A percentile compares a stretch with the other conserved stretches of the same genome.
Evolutionary conservation across 1,139 yeast genomes (phyloP).

Genomic region (Yamadazyma diospyri): DNA sequence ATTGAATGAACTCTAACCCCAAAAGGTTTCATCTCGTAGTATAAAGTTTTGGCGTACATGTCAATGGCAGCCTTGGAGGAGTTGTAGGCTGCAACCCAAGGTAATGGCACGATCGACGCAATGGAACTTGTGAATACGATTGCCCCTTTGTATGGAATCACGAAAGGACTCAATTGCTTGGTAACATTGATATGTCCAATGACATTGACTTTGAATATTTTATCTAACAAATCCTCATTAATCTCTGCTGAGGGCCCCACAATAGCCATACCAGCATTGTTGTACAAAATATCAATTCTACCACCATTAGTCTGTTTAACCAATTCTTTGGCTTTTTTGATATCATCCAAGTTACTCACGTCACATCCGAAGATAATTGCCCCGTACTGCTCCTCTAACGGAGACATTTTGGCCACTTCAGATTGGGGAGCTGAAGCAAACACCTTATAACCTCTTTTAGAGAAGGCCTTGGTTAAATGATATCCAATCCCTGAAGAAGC

Average conservation of each 20-base stretch:
- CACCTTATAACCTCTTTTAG: constrained; percentile 31
- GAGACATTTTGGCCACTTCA: constrained; percentile 22
- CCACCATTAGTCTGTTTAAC: constrained; percentile 27
- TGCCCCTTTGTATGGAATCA: constrained; percentile 31
- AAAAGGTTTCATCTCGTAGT: constrained; percentile 25
- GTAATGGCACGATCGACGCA: constrained; percentile 32
- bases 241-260: constrained; percentile 34
- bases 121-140: constrained; percentile 38
- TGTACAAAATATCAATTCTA: constrained; percentile 28
- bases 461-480: constrained; percentile 25
- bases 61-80: constrained; percentile 27
- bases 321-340: constrained; percentile 20
- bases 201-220: constrained; percentile 31
- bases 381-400: constrained; percentile 26
- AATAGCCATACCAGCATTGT: constrained; percentile 30
- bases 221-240: constrained; percentile 22
- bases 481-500: constrained; percentile 42
- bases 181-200: constrained; percentile 38
- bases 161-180: constrained; percentile 26
- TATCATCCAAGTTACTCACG: constrained; percentile 25
- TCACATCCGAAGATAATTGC: constrained; percentile 31
- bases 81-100: constrained; percentile 32
- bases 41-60: constrained; percentile 15
- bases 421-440: constrained; percentile 30
- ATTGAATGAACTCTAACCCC: constrained; percentile 33